Evolutionary conservation across 768 basidiomycete genomes (phyloP), one percentile per base, ranked within the genome.

Genomic region (Filobasidium floriforme): DNA sequence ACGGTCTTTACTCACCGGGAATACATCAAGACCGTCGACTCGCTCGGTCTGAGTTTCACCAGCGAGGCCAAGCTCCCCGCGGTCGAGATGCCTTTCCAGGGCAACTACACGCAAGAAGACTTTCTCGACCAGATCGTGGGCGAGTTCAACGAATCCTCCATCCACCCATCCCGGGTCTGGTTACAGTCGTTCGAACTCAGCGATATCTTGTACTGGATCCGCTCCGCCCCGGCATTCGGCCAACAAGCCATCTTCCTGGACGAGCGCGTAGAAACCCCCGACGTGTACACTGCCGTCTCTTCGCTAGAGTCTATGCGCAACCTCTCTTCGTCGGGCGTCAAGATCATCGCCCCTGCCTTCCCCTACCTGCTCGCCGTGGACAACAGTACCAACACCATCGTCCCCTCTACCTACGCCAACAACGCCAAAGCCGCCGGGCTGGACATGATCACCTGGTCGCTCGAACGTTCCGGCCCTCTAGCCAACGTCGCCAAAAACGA

Each of bases 191-290:
- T 57, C 54, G 5, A 9, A 3, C 54, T 57, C 7, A 24, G 24
- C 54, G 54, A 57, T 26, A 24, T 57, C 24, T 5, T 57, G 7
- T 24, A 24, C 24, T 57, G 54, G 54, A 24, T 57, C 22, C 19
- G 26, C 4, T 19, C 54, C 15, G 54, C 15, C 15, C 54, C 54
- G 5, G 29, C 2, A 5, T 57, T 57, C 15, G 54, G 54, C 14
- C 18, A 15, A 19, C 54, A 57, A 26, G 54, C 54, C 29, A 57
- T 57, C 54, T 57, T 19, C 26, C n/a, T 57, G 54, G 54, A 57
- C 54, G 54, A 57, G 7, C 54, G 54, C 4, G 26, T 28, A 6
- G 29, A 57, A 5, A 57, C 54, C 15, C 54, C 54, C 7, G 54
- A 24, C 4, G 54, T 6, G 2, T 57, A 57, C 54, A n/a, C n/a